Percentiles rank a stretch among this genome's conserved stretches.
Evolutionary conservation across 78 protist genomes (phyloP).

Genomic region (Trichosphaerium sp.): DNA sequence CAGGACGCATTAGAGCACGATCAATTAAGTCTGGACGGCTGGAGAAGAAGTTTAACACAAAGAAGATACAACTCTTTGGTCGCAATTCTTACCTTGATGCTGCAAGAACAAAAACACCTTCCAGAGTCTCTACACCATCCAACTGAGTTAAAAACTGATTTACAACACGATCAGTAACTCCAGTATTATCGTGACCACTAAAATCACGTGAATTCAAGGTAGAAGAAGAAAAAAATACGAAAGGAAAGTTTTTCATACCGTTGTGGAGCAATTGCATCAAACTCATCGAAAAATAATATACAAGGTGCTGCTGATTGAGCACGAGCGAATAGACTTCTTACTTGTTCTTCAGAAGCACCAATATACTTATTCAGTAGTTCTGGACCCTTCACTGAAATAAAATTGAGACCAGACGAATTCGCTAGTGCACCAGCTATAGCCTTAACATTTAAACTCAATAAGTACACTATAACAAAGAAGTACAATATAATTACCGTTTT

Average conservation of each 20-base stretch:
- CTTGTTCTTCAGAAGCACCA: conserved; percentile 75
- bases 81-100: conserved; percentile 41
- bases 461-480: too few relatives aligned
- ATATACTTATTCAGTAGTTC: conserved; percentile 88
- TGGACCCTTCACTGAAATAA: conserved; percentile 85
- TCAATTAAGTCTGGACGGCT: conserved; percentile 81
- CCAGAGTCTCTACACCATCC: conserved; percentile 85
- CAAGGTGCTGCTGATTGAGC: conserved; percentile 84
- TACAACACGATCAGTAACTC: conserved; percentile 91
- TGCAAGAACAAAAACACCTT: conserved; percentile 77
- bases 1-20: conserved; percentile 92
- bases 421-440: conserved; percentile 66
- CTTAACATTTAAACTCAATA: too few relatives aligned
- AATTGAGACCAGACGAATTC: conserved; percentile 64
- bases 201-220: background rate
- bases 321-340: conserved; percentile 65
- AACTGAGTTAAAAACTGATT: conserved; percentile 80
- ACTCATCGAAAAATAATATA: conserved; percentile 87
- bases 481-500: conserved; percentile 85
- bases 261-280: conserved; percentile 78
- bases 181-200: conserved; percentile 65
- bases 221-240: background rate
- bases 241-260: conserved; percentile 2
- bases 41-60: background rate
- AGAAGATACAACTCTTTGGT: background rate